Evolutionary conservation across 495 filamentous ascomycete species (phyloP).

Genomic region (Penicillium manginii): DNA sequence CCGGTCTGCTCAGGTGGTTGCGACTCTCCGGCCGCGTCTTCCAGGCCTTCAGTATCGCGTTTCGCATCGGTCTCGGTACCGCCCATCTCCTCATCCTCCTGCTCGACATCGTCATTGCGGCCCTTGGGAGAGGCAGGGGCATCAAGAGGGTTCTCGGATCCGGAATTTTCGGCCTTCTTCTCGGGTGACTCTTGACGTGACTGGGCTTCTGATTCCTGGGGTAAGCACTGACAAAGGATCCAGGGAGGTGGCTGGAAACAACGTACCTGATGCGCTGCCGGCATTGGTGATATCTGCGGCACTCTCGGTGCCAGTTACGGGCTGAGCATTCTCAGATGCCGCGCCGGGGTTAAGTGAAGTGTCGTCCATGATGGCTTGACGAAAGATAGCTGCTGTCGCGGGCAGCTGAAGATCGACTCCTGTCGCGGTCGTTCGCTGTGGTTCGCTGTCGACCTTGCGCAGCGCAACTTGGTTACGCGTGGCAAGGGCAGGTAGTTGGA

Average conservation of each 20-base stretch:
- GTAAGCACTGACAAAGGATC: slow-evolving; percentile 15
- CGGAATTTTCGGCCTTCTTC: slow-evolving; percentile 29
- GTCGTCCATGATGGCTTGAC: slow-evolving; percentile 45
- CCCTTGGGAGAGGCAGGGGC: slow-evolving; percentile 76
- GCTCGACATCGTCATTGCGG: slow-evolving; percentile 62
- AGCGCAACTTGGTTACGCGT: slow-evolving; percentile 19
- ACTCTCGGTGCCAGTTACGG: slow-evolving; percentile 30
- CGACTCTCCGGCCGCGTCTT: slow-evolving; percentile 44
- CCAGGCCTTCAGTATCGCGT: slow-evolving; percentile 56
- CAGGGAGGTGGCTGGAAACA: slow-evolving; percentile 13
- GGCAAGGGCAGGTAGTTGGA: neutral
- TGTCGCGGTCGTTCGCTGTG: slow-evolving; percentile 29
- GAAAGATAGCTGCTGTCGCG: slow-evolving; percentile 38
- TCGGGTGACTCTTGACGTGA: slow-evolving; percentile 36
- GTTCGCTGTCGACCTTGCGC: slow-evolving; percentile 19
- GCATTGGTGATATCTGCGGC: slow-evolving; percentile 31
- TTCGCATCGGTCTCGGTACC: slow-evolving; percentile 66
- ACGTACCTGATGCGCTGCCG: slow-evolving; percentile 40
- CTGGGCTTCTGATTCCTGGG: slow-evolving; percentile 30
- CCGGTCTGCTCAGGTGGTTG: slow-evolving; percentile 27
- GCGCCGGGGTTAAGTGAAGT: slow-evolving; percentile 29
- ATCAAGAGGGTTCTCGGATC: slow-evolving; percentile 83
- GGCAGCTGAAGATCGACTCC: slow-evolving; percentile 39
- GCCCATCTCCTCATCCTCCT: slow-evolving; percentile 86
- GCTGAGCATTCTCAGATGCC: slow-evolving; percentile 36